These are phyloP conservation scores for Clonostachys rosea DNA, from an alignment of 2,329 filamentous ascomycete species.

Conservation along the genomic window DNA sequence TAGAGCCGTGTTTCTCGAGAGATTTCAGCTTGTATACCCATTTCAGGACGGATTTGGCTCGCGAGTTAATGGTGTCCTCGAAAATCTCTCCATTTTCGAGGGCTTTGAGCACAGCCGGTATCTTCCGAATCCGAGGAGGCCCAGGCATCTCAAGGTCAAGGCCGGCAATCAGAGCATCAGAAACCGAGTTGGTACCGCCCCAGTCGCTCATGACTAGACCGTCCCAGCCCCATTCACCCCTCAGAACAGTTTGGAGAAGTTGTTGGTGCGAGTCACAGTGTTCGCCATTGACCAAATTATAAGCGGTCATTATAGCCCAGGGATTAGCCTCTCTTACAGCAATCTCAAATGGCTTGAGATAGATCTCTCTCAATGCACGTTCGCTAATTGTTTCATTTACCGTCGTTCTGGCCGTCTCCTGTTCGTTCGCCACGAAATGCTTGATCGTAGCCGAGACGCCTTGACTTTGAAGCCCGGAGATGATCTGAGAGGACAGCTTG, in stretches of 20 bases:
- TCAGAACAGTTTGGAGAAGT: conserved; percentile 28
- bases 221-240: conserved; percentile 37
- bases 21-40: conserved; percentile 19
- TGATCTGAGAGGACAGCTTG: conserved; percentile 33
- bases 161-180: conserved; percentile 20
- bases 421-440: conserved; percentile 39
- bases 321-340: conserved; percentile 32
- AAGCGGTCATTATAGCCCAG: conserved; percentile 38
- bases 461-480: conserved; percentile 35
- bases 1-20: conserved; percentile 8
- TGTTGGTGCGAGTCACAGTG: conserved; percentile 32
- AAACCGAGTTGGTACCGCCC: conserved; percentile 27
- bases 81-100: conserved; percentile 11
- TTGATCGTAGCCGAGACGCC: conserved; percentile 38
- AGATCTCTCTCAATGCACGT: conserved; percentile 27
- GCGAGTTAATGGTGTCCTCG: conserved; percentile 13
- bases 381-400: conserved; percentile 19
- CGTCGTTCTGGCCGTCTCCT: conserved; percentile 19
- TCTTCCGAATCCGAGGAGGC: conserved; percentile 16
- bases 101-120: conserved; percentile 14
- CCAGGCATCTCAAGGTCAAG: conserved; percentile 29
- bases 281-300: conserved; percentile 39
- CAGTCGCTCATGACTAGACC: conserved; percentile 42
- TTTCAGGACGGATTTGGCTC: conserved; percentile 20
- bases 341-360: conserved; percentile 37